Evolutionary conservation across 1,284 basidiomycete genomes (phyloP), one percentile per base, ranked within the genome.

Genomic region (Cystobasidium sp.): DNA sequence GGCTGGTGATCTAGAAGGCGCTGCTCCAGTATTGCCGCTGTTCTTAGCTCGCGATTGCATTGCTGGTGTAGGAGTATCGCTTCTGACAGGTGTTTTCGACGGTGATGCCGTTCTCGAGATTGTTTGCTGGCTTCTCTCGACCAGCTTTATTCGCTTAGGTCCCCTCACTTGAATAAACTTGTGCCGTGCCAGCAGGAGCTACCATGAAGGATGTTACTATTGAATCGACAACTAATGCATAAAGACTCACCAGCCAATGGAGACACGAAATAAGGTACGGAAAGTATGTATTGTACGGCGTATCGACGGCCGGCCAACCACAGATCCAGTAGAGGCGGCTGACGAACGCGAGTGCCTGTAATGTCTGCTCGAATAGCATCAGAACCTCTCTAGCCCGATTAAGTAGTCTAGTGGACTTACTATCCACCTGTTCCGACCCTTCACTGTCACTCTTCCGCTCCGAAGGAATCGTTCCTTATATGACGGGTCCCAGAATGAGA

Each of bases 401-500:
- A 47, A 41, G 37, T 6, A 31, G 24, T 12, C 12, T 16, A 16
- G 12, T 18, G 18, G n/a, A 55, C 70, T 65, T 44, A 73, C 70
- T 16, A 73, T 22, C 70, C 70, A 73, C n/a, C 63, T 61, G 18
- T 22, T 31, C 12, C 16, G 31, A 1, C 70, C 70, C 12, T 16
- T 46, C 10, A 73, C n/a, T 10, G 46, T 52, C 0, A 43, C 14
- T 8, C 24, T 16, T 20, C 46, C 24, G 18, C n/a, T 12, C 16
- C 70, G 49, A 7, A 47, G 20, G 9, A 56, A 6, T 47, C 70
- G 62, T 9, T 56, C 58, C 37, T 20, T 20, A 53, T 66, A 79
- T 0, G 77, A 77, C 8, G 78, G 77, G 31, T 79, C 77, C 78
- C 78, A 79, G 47, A 75, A 76, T 3, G 69, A 53, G 75, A 75